These are phyloP conservation scores for Ceratocystis huliohia DNA, from an alignment of 2,329 filamentous ascomycete genomes.

Conservation along the genomic window DNA sequence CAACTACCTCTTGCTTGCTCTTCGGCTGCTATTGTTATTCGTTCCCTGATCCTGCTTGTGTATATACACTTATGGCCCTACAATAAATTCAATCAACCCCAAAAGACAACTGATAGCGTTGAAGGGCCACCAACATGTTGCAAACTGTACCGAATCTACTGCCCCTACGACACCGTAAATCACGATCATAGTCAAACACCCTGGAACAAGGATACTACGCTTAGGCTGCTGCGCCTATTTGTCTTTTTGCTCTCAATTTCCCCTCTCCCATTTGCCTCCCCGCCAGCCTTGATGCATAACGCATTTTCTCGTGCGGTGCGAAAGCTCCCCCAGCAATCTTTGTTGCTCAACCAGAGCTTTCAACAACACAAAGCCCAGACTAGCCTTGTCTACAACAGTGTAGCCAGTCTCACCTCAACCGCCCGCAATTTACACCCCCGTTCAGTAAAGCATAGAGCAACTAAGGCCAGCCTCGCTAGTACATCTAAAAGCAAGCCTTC, in stretches of 20 bases:
- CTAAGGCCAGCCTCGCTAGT: conserved; percentile 18
- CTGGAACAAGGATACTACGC: background rate
- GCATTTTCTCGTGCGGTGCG: conserved; percentile 17
- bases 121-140: background rate
- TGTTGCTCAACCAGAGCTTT: conserved; percentile 1
- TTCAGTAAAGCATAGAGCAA: conserved; percentile 20
- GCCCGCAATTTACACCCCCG: background rate
- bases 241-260: background rate
- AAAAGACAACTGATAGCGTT: background rate
- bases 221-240: background rate
- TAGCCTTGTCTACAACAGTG: conserved; percentile 10
- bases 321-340: conserved; percentile 16
- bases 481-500: conserved; percentile 19
- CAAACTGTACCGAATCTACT: background rate
- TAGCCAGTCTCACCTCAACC: background rate
- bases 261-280: background rate
- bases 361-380: conserved; percentile 1
- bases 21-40: background rate
- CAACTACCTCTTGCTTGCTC: background rate
- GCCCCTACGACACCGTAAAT: background rate
- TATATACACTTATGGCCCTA: background rate
- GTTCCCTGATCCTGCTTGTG: background rate
- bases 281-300: conserved; percentile 17
- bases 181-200: background rate
- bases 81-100: background rate